These are phyloP conservation scores for Monosporascus sp. DNA, from an alignment of 2,329 filamentous ascomycete species.

Conservation along the genomic window DNA sequence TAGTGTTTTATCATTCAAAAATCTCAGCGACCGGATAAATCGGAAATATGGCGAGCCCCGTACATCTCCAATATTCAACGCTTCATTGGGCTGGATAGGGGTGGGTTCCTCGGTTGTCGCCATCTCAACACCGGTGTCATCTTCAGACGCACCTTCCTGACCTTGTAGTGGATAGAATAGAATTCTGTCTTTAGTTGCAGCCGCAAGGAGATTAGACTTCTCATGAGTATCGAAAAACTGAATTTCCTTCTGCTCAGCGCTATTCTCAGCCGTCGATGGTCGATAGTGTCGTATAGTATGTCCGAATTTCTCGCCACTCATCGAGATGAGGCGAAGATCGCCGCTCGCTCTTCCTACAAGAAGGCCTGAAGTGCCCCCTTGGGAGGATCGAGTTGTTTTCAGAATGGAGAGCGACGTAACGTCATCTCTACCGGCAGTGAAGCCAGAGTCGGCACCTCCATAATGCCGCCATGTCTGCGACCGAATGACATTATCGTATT, in stretches of 20 bases:
- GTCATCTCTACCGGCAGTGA: constrained; percentile 41
- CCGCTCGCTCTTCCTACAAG: constrained; percentile 47
- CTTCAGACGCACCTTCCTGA: constrained; percentile 1
- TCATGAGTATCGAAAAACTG: constrained; percentile 29
- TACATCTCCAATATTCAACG: constrained; percentile 14
- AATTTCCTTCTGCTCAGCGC: constrained; percentile 23
- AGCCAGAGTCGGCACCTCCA: constrained; percentile 33
- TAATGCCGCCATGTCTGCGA: constrained; percentile 31
- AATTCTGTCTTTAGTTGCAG: constrained; percentile 28
- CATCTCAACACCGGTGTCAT: constrained; percentile 3
- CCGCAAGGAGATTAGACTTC: constrained; percentile 22
- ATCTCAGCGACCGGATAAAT: constrained; percentile 33
- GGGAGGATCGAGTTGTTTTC: constrained; percentile 25
- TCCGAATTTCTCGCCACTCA: constrained; percentile 28
- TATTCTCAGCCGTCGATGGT: constrained; percentile 2
- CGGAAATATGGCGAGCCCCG: constrained; percentile 15
- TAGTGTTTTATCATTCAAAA: constrained; percentile 38
- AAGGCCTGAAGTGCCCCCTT: constrained; percentile 25
- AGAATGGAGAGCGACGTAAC: constrained; percentile 42
- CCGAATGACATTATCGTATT: constrained; percentile 8
- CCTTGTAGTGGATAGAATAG: constrained; percentile 27
- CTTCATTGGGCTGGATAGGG: constrained; percentile 11
- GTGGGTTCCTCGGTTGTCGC: constrained; percentile 5
- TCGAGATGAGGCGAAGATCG: constrained; percentile 38
- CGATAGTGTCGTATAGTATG: constrained; percentile 18